phyloP scores from a whole-genome alignment of 1,284 basidiomycete species.

The Apiotrichum sp. region DNA sequence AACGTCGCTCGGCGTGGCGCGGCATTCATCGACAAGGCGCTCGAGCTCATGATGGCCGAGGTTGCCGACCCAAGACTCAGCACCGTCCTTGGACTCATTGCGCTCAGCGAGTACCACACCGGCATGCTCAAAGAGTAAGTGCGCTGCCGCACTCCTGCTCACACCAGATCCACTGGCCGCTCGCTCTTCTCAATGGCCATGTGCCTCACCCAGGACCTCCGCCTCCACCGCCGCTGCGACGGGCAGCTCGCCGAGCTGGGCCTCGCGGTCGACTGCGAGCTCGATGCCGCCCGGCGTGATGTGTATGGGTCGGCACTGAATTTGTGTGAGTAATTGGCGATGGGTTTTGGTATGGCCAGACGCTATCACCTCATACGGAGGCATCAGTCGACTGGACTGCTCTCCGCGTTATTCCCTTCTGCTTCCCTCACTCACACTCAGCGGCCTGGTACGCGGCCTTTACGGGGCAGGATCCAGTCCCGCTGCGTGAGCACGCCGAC shows the following conservation, averaged over 20 bases:
- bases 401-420: background rate
- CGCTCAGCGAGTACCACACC: conserved; percentile 15
- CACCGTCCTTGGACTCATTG: conserved; percentile 15
- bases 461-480: conserved; percentile 16
- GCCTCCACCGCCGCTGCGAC: conserved; percentile 22
- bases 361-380: no score
- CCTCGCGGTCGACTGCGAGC: conserved; percentile 11
- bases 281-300: conserved; percentile 21
- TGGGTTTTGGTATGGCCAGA: no score
- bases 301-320: conserved; percentile 16
- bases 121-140: conserved; percentile 19
- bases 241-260: conserved; percentile 16
- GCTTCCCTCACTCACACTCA: conserved; percentile 6
- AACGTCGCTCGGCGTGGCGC: conserved; percentile 7
- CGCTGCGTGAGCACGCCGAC: conserved; percentile 14
- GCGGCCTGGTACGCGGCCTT: conserved; percentile 21
- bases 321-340: conserved; percentile 8
- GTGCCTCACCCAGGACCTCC: conserved; percentile 4
- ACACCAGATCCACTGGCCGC: conserved; percentile 3
- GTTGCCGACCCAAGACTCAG: conserved; percentile 12
- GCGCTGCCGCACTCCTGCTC: background rate
- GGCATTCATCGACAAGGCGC: conserved; percentile 13
- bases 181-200: conserved; percentile 1
- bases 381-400: background rate
- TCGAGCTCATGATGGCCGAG: conserved; percentile 16